Base-by-base conservation (phyloP, 2,329 filamentous ascomycete species). In the Aureobasidium pullulans region DNA sequence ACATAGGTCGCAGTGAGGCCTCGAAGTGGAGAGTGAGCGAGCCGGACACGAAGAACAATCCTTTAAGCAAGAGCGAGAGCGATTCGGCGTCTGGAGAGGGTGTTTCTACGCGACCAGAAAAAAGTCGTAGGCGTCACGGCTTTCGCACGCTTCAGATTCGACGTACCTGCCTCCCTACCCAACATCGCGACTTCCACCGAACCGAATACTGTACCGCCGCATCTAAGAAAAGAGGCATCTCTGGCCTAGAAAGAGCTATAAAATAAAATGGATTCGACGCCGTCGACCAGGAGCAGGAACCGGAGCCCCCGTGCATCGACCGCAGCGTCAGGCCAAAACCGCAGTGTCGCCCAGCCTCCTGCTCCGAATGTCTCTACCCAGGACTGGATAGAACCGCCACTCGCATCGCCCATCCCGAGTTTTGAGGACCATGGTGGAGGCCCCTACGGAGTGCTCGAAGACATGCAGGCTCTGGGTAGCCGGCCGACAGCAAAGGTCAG, bases 391-490 rank as follows among this genome's bases (percentile, higher is more conserved):
- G 84, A 87, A 71, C 84, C 84, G 50, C 72, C 78, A 39, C 67
- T 81, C 48, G 77, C 80, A 60, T 69, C 72, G 49, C 77, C 79
- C 48, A 76, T 76, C 48, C 79, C 91, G 10, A 93, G 88, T 70
- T 96, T 87, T 70, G 84, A 89, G 76, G 90, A 96, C 65, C 78
- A 82, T 70, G 88, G 88, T 46, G 81, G 94, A 65, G 78, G 87
- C 67, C 81, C 87, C 50, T 84, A 85, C 71, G 89, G 89, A 64
- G 88, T 95, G 16, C 78, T 95, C 61, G 86, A 89, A 72, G 86
- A 86, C 67, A 96, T 96, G 91, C 86, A 85, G 57, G 86, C 91
- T 29, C 76, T 96, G 59, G 91, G 91, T 42, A 81, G 85, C 58
- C 79, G 85, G 65, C 91, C 91, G 11, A 80, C 79, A 23, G 74